These are phyloP conservation scores for Talaromyces trachyspermus DNA, from an alignment of 495 filamentous ascomycete species.

Conservation along the genomic window DNA sequence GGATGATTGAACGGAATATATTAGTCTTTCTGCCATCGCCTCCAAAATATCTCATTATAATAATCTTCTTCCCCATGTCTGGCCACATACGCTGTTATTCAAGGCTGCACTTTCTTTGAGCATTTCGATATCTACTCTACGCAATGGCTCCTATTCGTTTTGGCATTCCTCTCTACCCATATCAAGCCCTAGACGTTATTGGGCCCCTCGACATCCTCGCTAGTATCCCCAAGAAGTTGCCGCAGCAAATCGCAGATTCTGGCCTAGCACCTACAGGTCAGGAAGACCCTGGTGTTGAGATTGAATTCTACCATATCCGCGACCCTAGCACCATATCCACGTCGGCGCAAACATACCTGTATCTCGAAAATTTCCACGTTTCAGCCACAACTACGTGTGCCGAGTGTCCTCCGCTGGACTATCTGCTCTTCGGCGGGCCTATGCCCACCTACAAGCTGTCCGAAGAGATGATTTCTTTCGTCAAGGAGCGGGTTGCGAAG, in stretches of 20 bases:
- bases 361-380: constrained; percentile 13
- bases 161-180: constrained; percentile 18
- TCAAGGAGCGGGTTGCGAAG: constrained; percentile 12
- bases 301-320: constrained; percentile 26
- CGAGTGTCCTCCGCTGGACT: constrained; percentile 20
- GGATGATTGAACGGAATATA: too few species aligned
- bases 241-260: constrained; percentile 4
- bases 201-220: constrained; percentile 24
- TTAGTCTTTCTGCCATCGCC: too few species aligned
- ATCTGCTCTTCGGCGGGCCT: constrained; percentile 20
- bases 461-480: neutral
- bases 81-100: too few species aligned
- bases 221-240: constrained; percentile 5
- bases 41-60: too few species aligned
- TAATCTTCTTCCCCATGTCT: too few species aligned
- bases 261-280: neutral
- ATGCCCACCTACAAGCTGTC: constrained; percentile 9
- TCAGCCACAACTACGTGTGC: constrained; percentile 20
- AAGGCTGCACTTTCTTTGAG: neutral
- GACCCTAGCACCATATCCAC: constrained; percentile 14
- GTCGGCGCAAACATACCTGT: constrained; percentile 17
- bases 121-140: neutral
- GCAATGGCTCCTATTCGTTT: constrained; percentile 22
- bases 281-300: constrained; percentile 11
- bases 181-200: constrained; percentile 27